These are phyloP conservation scores for Aspergillus clavatus DNA, from an alignment of 2,329 filamentous ascomycete species.

Conservation along the genomic window DNA sequence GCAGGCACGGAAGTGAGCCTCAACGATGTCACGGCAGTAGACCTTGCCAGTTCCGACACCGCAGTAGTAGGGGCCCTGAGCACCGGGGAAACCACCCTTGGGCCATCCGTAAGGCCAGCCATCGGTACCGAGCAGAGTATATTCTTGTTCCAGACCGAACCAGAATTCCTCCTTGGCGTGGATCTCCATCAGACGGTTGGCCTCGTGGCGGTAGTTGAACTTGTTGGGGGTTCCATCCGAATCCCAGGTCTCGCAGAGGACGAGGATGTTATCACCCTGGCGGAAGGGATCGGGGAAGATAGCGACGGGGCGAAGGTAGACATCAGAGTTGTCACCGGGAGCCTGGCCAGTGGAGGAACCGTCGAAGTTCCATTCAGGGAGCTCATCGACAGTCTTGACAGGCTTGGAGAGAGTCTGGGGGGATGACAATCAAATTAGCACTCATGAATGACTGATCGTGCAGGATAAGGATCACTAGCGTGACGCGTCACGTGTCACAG, in stretches of 20 bases:
- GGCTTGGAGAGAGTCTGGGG: conserved; percentile 59
- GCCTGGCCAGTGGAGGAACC: conserved; percentile 91
- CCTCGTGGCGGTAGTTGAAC: conserved; percentile 96
- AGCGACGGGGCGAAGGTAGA: conserved; percentile 88
- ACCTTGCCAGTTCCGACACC: conserved; percentile 97
- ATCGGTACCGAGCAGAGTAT: conserved; percentile 81
- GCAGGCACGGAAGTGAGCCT: conserved; percentile 88
- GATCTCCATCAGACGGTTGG: conserved; percentile 80
- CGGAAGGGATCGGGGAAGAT: conserved; percentile 92
- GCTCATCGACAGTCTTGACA: conserved; percentile 56
- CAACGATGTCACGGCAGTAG: conserved; percentile 95
- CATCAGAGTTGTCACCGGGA: conserved; percentile 91
- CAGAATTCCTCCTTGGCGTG: conserved; percentile 80
- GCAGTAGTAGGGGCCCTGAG: conserved; percentile 95
- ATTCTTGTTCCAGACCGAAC: conserved; percentile 98
- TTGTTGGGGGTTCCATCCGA: conserved; percentile 93
- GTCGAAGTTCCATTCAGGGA: conserved; percentile 77
- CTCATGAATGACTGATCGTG: not conserved
- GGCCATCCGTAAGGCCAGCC: conserved; percentile 93
- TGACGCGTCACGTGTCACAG: conserved; percentile 25
- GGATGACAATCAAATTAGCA: not conserved
- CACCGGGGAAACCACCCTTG: conserved; percentile 80
- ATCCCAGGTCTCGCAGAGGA: conserved; percentile 92
- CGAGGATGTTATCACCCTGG: conserved; percentile 82
- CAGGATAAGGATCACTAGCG: not conserved